These are phyloP conservation scores for Acanthamoeba sp. DNA, from an alignment of 208 protist species.

Conservation along the genomic window DNA sequence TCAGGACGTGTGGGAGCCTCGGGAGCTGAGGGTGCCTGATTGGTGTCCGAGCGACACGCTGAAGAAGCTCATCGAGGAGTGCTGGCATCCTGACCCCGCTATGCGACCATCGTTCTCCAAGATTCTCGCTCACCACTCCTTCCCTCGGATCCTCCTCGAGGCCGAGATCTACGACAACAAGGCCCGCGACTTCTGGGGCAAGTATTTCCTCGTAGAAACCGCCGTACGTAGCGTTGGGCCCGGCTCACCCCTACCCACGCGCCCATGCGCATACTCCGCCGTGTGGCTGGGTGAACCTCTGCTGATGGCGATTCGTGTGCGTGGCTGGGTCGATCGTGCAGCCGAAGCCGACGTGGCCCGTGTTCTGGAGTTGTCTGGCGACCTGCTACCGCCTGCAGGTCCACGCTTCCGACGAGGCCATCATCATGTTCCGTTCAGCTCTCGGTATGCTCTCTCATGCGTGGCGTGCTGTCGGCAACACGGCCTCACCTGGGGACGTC, in stretches of 20 bases:
- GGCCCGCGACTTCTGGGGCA: conserved; percentile 49
- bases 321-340: background rate
- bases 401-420: conserved; percentile 55
- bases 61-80: conserved; percentile 36
- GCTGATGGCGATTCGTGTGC: no score
- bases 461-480: background rate
- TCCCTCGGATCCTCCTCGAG: conserved; percentile 55
- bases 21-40: conserved; percentile 19
- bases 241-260: background rate
- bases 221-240: background rate
- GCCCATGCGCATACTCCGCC: no score
- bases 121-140: conserved; percentile 40
- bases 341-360: conserved; percentile 47
- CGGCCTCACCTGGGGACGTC: no score
- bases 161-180: conserved; percentile 37
- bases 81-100: conserved; percentile 47
- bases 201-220: conserved; percentile 63
- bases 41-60: conserved; percentile 60
- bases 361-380: conserved; percentile 54
- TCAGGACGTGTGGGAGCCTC: conserved; percentile 39
- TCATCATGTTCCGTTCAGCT: conserved; percentile 64
- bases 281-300: no score
- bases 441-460: background rate
- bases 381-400: conserved; percentile 16
- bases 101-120: conserved; percentile 59